A percentile compares a stretch with the other conserved stretches of the same genome.
phyloP scores from a whole-genome alignment of 2,329 filamentous ascomycete genomes.

The Talaromyces piceae region DNA sequence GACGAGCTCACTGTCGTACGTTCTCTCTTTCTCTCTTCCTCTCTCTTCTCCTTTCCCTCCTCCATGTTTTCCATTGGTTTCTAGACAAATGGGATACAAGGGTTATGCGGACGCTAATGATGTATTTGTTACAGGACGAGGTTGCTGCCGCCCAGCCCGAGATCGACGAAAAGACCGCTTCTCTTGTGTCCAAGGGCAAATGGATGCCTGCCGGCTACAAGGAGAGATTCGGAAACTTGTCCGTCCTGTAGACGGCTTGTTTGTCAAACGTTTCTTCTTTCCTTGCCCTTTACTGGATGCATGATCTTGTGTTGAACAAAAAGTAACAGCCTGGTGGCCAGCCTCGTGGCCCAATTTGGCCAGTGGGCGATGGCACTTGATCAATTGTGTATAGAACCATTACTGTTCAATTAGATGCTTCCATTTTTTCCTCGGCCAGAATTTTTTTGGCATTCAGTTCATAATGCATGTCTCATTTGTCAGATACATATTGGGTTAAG shows the following conservation, averaged over 20 bases:
- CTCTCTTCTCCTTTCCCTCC: background rate
- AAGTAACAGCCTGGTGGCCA: constrained; percentile 3
- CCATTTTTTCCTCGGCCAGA: constrained; percentile 17
- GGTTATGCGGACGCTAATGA: constrained; percentile 3
- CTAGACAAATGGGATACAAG: no score
- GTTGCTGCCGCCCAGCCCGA: constrained; percentile 89
- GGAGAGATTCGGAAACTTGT: constrained; percentile 99
- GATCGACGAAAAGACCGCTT: constrained; percentile 92
- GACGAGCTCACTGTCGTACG: constrained; percentile 95
- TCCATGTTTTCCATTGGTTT: background rate
- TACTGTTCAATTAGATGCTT: constrained; percentile 28
- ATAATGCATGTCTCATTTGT: constrained; percentile 11
- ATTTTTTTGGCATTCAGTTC: constrained; percentile 2
- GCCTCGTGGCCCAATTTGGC: constrained; percentile 15
- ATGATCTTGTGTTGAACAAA: constrained; percentile 3
- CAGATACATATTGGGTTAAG: no score
- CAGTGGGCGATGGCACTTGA: constrained; percentile 15
- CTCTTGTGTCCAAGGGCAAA: constrained; percentile 95
- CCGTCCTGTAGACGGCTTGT: constrained; percentile 62
- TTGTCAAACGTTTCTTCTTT: background rate
- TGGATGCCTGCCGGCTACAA: constrained; percentile 99
- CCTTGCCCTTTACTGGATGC: constrained; percentile 22
- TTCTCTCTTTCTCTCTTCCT: constrained; percentile 27
- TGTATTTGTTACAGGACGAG: constrained; percentile 63
- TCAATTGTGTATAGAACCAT: constrained; percentile 32